These are phyloP conservation scores for Rheum nobile DNA, from an alignment of 148 eudicot species.

Conservation along the genomic window DNA sequence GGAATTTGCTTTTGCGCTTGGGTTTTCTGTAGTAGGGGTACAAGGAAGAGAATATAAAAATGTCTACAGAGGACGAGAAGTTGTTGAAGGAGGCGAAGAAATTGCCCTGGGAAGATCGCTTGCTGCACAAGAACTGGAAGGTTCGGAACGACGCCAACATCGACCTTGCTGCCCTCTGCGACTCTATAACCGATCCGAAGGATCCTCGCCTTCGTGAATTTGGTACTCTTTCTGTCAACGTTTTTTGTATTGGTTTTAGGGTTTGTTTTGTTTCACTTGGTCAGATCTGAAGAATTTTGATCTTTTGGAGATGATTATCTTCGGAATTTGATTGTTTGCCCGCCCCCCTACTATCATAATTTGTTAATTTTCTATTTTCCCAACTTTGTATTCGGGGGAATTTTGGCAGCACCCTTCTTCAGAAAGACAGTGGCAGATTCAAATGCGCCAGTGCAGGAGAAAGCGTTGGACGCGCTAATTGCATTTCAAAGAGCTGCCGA, in stretches of 20 bases:
- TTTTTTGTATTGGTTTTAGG: constrained; percentile 14
- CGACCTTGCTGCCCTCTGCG: constrained; percentile 67
- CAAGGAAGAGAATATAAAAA: constrained; percentile 6
- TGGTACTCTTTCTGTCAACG: constrained; percentile 25
- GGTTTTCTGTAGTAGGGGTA: background rate
- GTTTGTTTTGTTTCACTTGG: constrained; percentile 11
- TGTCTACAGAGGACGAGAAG: constrained; percentile 93
- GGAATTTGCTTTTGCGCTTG: background rate
- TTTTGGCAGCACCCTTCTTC: constrained; percentile 58
- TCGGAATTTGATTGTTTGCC: background rate
- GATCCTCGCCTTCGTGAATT: constrained; percentile 88
- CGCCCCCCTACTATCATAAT: background rate
- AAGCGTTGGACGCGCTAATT: constrained; percentile 88
- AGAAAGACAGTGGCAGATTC: constrained; percentile 82
- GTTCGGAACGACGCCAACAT: constrained; percentile 94
- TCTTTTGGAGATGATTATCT: background rate
- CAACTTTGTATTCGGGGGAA: background rate
- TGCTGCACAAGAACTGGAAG: constrained; percentile 89
- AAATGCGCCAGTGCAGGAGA: constrained; percentile 96
- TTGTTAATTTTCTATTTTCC: background rate
- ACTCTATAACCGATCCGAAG: constrained; percentile 81
- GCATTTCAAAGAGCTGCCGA: constrained; percentile 78
- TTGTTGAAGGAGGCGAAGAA: constrained; percentile 97
- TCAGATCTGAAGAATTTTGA: constrained; percentile 21
- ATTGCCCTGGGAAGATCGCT: constrained; percentile 96